A percentile compares a stretch with the other conserved stretches of the same genome.
Conservation (phyloP, 1,139 yeast genomes). For the Pichia sp. region DNA sequence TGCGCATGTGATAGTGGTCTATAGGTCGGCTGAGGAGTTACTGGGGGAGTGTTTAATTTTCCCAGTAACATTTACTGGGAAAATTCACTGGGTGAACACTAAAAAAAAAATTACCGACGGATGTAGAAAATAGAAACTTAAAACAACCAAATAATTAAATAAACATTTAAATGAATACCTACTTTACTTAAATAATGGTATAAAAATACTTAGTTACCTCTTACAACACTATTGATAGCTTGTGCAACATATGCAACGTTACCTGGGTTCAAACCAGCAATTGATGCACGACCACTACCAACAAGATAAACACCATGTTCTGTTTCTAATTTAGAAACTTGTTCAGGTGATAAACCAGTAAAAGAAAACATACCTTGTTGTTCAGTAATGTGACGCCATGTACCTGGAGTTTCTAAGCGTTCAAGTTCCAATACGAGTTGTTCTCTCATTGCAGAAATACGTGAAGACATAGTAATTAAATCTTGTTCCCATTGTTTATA, state of each 20-base stretch:
- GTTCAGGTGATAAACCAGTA: conserved; percentile 76
- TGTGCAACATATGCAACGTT: conserved; percentile 78
- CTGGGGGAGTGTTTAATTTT: no score
- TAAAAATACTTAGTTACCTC: conserved; percentile 7
- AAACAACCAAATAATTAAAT: no score
- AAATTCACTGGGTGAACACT: no score
- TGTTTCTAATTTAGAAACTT: conserved; percentile 72
- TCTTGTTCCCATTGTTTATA: conserved; percentile 80
- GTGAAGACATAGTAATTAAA: conserved; percentile 79
- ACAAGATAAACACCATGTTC: conserved; percentile 77
- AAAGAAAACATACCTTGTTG: conserved; percentile 98
- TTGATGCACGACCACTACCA: conserved; percentile 84
- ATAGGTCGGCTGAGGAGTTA: no score
- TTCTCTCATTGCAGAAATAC: conserved; percentile 74
- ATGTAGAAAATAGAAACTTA: no score
- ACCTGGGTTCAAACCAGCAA: conserved; percentile 83
- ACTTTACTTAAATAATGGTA: not conserved
- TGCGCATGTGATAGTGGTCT: no score
- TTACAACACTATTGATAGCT: conserved; percentile 75
- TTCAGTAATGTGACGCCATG: conserved; percentile 87
- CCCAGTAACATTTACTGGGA: no score
- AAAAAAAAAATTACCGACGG: no score
- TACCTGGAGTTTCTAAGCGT: conserved; percentile 71
- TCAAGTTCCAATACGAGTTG: conserved; percentile 57
- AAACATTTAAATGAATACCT: no score